These are phyloP conservation scores for Psilocybe azurescens DNA, from an alignment of 768 basidiomycete genomes.

Conservation along the genomic window DNA sequence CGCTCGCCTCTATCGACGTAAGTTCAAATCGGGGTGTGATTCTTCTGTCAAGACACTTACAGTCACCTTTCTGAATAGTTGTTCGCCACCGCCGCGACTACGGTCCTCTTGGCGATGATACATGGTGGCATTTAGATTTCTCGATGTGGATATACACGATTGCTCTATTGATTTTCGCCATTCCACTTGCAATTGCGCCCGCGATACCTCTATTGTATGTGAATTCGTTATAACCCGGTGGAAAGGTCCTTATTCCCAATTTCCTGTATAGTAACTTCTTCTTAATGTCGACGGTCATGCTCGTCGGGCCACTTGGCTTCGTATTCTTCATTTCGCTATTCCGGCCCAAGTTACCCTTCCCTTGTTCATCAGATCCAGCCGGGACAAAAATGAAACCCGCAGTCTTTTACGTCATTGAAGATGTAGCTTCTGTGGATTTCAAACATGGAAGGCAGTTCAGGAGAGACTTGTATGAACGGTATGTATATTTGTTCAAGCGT, in stretches of 20 bases:
- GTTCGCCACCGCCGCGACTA: constrained; percentile 24
- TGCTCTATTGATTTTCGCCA: constrained; percentile 32
- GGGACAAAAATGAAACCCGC: constrained; percentile 36
- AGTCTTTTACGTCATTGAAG: constrained; percentile 36
- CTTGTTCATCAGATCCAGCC: constrained; percentile 34
- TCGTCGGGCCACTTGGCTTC: constrained; percentile 33
- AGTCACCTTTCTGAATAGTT: constrained; percentile 18
- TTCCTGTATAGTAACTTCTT: constrained; percentile 30
- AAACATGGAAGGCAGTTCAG: constrained; percentile 31
- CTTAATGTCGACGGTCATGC: constrained; percentile 37
- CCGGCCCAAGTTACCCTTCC: constrained; percentile 27
- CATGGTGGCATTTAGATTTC: constrained; percentile 38
- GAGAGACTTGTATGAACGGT: constrained; percentile 29
- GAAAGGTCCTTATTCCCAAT: background rate
- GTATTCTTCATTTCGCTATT: constrained; percentile 34
- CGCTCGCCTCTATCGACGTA: constrained; percentile 33
- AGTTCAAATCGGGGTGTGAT: constrained; percentile 2
- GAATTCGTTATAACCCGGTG: background rate
- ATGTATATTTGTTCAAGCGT: constrained; percentile 5
- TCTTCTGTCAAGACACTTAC: background rate
- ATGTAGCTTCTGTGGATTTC: constrained; percentile 36
- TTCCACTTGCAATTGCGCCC: constrained; percentile 35
- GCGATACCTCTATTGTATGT: constrained; percentile 29
- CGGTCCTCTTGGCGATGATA: constrained; percentile 32
- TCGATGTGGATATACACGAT: constrained; percentile 37